A percentile compares a stretch with the other conserved stretches of the same genome.
Evolutionary conservation across 2,329 filamentous ascomycete genomes (phyloP).

Genomic region (Rhynchosporium secalis): DNA sequence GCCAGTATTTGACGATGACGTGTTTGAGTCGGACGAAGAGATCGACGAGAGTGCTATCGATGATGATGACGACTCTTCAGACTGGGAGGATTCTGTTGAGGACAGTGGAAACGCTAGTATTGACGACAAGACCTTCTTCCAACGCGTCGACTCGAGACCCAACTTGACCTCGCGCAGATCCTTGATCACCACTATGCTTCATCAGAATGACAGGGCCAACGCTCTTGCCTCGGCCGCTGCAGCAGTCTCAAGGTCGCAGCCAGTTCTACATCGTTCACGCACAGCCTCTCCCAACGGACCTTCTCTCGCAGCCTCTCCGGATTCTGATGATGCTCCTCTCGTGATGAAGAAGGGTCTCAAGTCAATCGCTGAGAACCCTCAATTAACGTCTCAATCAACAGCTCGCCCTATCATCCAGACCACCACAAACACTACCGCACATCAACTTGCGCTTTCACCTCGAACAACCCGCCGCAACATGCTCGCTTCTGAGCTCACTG

Average conservation of each 20-base stretch:
- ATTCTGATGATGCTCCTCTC: constrained; percentile 48
- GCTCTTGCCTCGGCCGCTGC: constrained; percentile 65
- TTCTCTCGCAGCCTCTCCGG: constrained; percentile 55
- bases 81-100: constrained; percentile 67
- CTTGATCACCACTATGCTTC: constrained; percentile 85
- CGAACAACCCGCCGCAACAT: constrained; percentile 92
- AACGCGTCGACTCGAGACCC: constrained; percentile 83
- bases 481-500: constrained; percentile 90
- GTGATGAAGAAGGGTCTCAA: constrained; percentile 50
- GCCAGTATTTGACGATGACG: constrained; percentile 53
- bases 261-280: constrained; percentile 57
- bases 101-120: constrained; percentile 82
- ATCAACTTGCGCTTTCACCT: constrained; percentile 80
- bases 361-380: constrained; percentile 51
- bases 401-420: constrained; percentile 79
- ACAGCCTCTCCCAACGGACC: constrained; percentile 69
- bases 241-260: constrained; percentile 53
- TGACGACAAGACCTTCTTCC: constrained; percentile 79
- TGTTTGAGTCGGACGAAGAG: constrained; percentile 61
- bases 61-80: constrained; percentile 61
- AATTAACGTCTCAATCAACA: constrained; percentile 43
- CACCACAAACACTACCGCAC: constrained; percentile 56
- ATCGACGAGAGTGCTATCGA: constrained; percentile 83
- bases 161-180: constrained; percentile 85
- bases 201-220: constrained; percentile 71